phyloP scores from a whole-genome alignment of 257 asterid genomes.

The Solanum habrochaites region DNA sequence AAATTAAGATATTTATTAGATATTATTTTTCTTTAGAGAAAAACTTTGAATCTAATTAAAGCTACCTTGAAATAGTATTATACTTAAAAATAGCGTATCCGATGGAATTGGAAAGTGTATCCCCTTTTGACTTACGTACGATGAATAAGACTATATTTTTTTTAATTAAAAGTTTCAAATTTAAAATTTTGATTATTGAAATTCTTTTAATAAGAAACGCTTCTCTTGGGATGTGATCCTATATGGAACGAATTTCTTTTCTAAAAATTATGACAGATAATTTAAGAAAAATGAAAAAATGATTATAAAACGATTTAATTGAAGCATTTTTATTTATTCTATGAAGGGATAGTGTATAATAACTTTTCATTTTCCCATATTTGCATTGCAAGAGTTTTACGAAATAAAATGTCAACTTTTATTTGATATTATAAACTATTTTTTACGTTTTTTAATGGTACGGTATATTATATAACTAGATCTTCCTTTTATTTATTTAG shows the following conservation, averaged over 20 bases:
- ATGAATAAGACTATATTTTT: rapidly evolving
- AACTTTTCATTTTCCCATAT: background rate
- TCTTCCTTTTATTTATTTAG: too few relatives aligned
- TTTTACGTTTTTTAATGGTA: background rate
- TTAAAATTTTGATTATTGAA: too few relatives aligned
- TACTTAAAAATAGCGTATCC: background rate
- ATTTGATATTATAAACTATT: background rate
- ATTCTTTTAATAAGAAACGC: rapidly evolving
- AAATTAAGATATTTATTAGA: background rate
- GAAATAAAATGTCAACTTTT: background rate
- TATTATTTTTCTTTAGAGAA: background rate
- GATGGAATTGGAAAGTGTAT: background rate
- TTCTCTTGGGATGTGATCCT: too few relatives aligned
- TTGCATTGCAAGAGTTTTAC: background rate
- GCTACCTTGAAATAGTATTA: background rate
- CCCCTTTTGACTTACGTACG: background rate
- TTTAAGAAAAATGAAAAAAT: rapidly evolving
- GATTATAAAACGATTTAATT: background rate
- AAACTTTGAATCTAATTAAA: background rate
- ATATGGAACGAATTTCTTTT: rapidly evolving
- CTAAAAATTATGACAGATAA: background rate
- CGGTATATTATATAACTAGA: background rate
- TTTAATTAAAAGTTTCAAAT: too few relatives aligned
- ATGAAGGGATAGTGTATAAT: background rate
- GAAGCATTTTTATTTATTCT: background rate